These are phyloP conservation scores for Dictyostelium capitatum DNA, from an alignment of 78 protist genomes.

Conservation along the genomic window DNA sequence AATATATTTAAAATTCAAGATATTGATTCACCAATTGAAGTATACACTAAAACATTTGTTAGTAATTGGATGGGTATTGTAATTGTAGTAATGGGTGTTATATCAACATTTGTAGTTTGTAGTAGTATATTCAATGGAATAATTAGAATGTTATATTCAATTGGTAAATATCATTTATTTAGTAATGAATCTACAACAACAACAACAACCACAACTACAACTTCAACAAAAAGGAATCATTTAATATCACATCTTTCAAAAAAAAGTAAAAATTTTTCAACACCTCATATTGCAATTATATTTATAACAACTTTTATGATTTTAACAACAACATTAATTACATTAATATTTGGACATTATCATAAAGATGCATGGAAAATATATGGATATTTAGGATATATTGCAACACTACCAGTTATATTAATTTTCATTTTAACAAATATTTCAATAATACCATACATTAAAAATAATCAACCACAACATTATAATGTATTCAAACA, in stretches of 20 bases:
- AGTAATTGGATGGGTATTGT: constrained; percentile 20
- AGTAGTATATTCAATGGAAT: constrained; percentile 24
- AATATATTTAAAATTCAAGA: background rate
- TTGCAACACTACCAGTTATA: constrained; percentile 38
- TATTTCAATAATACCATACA: constrained; percentile 35
- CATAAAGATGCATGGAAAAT: constrained; percentile 16
- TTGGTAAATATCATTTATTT: constrained; percentile 5
- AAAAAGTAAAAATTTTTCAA: background rate
- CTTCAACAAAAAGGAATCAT: background rate
- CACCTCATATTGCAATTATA: constrained; percentile 38
- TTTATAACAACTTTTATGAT: background rate
- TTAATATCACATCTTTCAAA: background rate
- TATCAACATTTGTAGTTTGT: constrained; percentile 24
- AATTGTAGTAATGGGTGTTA: constrained; percentile 29
- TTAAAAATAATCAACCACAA: constrained; percentile 13
- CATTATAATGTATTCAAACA: background rate
- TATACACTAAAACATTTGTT: background rate
- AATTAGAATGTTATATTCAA: constrained; percentile 30
- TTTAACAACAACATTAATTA: background rate
- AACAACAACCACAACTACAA: no score
- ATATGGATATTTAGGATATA: constrained; percentile 24
- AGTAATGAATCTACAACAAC: no score
- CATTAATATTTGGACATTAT: background rate
- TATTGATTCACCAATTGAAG: background rate
- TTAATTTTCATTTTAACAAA: constrained; percentile 49